phyloP scores from a whole-genome alignment of 306 rosid genomes.

The Rosa rugosa region DNA sequence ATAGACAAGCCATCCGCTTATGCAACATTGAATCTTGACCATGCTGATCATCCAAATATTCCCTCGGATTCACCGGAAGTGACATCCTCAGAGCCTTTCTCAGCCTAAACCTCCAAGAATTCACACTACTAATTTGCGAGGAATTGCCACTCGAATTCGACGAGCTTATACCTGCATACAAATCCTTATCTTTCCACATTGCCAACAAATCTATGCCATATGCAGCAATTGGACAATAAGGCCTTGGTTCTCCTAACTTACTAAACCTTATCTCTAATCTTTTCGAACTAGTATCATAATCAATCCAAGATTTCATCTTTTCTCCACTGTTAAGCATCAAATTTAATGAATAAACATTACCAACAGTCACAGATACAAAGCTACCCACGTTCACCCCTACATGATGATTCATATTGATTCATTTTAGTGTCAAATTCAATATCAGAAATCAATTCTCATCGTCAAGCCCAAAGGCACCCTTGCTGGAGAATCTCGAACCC shows the following conservation, averaged over 20 bases:
- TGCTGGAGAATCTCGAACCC: constrained; percentile 25
- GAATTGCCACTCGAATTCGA: constrained; percentile 39
- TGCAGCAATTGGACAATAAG: constrained; percentile 41
- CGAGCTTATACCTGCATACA: constrained; percentile 54
- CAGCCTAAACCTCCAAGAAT: constrained; percentile 53
- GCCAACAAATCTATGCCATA: constrained; percentile 44
- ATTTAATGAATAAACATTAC: constrained; percentile 28
- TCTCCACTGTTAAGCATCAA: constrained; percentile 41
- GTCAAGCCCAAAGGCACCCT: constrained; percentile 33
- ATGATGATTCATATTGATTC: constrained; percentile 36
- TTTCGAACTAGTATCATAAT: constrained; percentile 50
- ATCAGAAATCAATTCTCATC: constrained; percentile 22
- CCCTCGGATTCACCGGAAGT: constrained; percentile 45
- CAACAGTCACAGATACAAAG: constrained; percentile 22
- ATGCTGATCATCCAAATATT: not conserved
- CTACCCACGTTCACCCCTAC: constrained; percentile 49
- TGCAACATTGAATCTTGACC: constrained; percentile 1
- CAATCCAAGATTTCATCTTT: constrained; percentile 61
- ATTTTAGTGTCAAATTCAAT: constrained; percentile 48
- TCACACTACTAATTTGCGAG: constrained; percentile 44
- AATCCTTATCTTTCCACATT: constrained; percentile 41
- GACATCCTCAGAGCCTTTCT: constrained; percentile 42
- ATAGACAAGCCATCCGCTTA: constrained; percentile 14
- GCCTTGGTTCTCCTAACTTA: constrained; percentile 43
- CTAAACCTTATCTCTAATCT: constrained; percentile 50